Conservation (phyloP, 768 basidiomycete genomes). For the Rhizopogon vinicolor region DNA sequence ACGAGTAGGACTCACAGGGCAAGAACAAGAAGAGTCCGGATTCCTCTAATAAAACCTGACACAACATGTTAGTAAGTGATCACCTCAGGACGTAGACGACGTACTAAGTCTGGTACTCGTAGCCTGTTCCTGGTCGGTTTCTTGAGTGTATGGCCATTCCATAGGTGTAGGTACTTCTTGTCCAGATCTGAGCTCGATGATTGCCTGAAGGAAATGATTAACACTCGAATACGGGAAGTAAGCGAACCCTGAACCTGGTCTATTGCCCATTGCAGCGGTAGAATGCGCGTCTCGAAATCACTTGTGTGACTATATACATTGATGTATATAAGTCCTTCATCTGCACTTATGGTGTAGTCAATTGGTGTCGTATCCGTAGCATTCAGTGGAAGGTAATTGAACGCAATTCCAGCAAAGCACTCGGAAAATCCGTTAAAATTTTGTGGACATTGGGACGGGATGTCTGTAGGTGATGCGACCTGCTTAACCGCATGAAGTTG, state of each 20-base stretch:
- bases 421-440: conserved; percentile 69
- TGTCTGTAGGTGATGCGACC: conserved; percentile 41
- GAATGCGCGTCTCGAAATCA: conserved; percentile 61
- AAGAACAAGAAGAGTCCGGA: conserved; percentile 58
- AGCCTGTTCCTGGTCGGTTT: conserved; percentile 60
- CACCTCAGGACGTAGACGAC: conserved; percentile 14
- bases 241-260: conserved; percentile 40
- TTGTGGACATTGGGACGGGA: conserved; percentile 58
- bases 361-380: conserved; percentile 30
- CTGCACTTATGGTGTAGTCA: conserved; percentile 69
- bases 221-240: neutral
- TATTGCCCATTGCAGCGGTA: conserved; percentile 76
- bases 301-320: conserved; percentile 63
- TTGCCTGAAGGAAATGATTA: conserved; percentile 40
- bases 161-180: conserved; percentile 49
- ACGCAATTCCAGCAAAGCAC: conserved; percentile 66
- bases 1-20: conserved; percentile 45
- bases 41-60: conserved; percentile 57
- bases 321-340: conserved; percentile 58
- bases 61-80: conserved; percentile 4
- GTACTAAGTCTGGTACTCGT: conserved; percentile 52
- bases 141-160: conserved; percentile 70
- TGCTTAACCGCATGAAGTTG: conserved; percentile 49
- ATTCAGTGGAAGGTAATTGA: conserved; percentile 49
- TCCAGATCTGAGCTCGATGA: conserved; percentile 66